A percentile compares a stretch with the other conserved stretches of the same genome.
phyloP scores from a whole-genome alignment of 305 asterid species.

The Fraxinus xanthoxyloides region DNA sequence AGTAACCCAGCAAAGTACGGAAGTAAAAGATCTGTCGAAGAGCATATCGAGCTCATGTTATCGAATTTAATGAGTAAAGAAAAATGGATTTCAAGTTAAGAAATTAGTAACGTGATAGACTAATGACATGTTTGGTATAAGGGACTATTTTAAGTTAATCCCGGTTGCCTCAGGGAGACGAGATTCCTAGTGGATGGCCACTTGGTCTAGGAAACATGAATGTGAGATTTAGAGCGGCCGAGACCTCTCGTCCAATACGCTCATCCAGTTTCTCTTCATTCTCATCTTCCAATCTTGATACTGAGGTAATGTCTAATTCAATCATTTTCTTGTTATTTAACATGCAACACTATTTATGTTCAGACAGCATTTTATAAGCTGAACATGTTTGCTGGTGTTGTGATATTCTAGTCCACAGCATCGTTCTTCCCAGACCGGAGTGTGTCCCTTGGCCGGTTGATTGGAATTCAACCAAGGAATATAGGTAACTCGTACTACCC shows the following conservation, averaged over 20 bases:
- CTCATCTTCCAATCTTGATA: conserved; percentile 70
- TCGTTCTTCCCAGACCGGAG: conserved; percentile 69
- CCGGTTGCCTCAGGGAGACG: conserved; percentile 19
- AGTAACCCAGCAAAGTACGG: too few relatives aligned
- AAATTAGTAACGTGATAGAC: neutral
- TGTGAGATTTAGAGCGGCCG: conserved; percentile 27
- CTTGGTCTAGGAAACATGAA: conserved; percentile 59
- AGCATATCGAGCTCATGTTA: too few relatives aligned
- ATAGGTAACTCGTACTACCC: conserved; percentile 25
- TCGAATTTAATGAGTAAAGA: neutral
- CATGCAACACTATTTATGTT: neutral
- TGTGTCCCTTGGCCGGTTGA: conserved; percentile 57
- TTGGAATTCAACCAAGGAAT: conserved; percentile 47
- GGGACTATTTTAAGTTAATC: neutral
- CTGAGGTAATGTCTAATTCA: conserved; percentile 43
- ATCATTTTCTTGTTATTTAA: neutral
- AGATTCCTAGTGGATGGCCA: conserved; percentile 58
- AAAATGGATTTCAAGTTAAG: neutral
- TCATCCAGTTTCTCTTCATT: conserved; percentile 60
- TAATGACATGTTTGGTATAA: neutral
- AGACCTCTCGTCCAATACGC: conserved; percentile 13
- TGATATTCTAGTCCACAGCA: conserved; percentile 49
- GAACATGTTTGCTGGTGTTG: neutral
- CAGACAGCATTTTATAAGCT: neutral
- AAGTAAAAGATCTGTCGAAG: too few relatives aligned